Percentiles rank a stretch among this genome's conserved stretches.
These are phyloP conservation scores for Cucurbitaria berberidis DNA, from an alignment of 2,329 filamentous ascomycete genomes.

Conservation along the genomic window DNA sequence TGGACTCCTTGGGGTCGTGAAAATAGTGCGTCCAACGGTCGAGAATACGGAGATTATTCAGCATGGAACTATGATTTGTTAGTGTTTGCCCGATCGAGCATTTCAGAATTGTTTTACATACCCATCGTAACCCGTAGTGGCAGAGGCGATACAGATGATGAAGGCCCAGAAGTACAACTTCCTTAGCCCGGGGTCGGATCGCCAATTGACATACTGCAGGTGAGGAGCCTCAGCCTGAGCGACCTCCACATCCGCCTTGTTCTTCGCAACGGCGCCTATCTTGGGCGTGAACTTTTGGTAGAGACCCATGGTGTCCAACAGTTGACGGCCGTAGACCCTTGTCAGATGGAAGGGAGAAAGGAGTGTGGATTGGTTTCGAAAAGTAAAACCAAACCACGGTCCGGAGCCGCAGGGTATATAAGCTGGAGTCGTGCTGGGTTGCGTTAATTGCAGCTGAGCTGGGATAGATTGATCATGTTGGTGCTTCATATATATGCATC, in stretches of 20 bases:
- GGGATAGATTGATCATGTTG: slow-evolving; percentile 19
- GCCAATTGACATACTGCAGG: slow-evolving; percentile 61
- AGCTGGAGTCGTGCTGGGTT: slow-evolving; percentile 15
- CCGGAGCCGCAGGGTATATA: slow-evolving; percentile 26
- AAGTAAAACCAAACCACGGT: slow-evolving; percentile 18
- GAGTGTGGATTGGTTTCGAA: slow-evolving; percentile 14
- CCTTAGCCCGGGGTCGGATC: slow-evolving; percentile 61
- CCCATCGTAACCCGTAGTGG: slow-evolving; percentile 64
- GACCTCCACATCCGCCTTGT: slow-evolving; percentile 31
- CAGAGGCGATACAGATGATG: slow-evolving; percentile 61
- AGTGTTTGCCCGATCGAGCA: neutral
- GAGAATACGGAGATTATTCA: slow-evolving; percentile 54
- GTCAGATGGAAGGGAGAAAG: slow-evolving; percentile 10
- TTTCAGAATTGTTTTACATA: slow-evolving; percentile 33
- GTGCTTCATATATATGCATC: slow-evolving; percentile 36
- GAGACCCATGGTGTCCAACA: slow-evolving; percentile 25
- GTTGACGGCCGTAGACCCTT: slow-evolving; percentile 8
- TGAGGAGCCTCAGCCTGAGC: slow-evolving; percentile 59
- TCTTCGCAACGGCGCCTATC: slow-evolving; percentile 27
- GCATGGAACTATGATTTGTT: slow-evolving; percentile 45
- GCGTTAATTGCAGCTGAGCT: slow-evolving; percentile 23
- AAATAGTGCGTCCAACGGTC: slow-evolving; percentile 50
- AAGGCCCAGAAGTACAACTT: slow-evolving; percentile 62
- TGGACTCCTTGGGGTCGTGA: slow-evolving; percentile 46
- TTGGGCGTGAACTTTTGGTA: slow-evolving; percentile 29